These are phyloP conservation scores for Epicoccum nigrum DNA, from an alignment of 2,329 filamentous ascomycete species.

Conservation along the genomic window DNA sequence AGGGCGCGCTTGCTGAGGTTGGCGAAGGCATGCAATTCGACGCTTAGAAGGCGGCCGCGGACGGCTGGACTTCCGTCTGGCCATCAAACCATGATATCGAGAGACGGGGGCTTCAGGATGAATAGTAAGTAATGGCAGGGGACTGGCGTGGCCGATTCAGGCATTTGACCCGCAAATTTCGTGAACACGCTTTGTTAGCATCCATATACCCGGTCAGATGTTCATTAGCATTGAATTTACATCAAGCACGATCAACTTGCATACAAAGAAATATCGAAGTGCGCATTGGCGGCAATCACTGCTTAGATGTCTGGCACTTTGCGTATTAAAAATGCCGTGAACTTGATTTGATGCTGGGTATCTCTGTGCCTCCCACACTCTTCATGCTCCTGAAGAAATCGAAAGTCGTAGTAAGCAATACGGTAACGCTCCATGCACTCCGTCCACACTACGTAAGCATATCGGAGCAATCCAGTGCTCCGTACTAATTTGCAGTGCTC, in stretches of 20 bases:
- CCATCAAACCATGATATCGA: background rate
- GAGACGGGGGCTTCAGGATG: background rate
- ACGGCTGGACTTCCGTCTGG: background rate
- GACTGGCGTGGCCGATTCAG: background rate
- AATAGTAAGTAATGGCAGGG: constrained; percentile 28
- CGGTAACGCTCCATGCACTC: no score
- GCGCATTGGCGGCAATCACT: no score
- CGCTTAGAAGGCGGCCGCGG: constrained; percentile 10
- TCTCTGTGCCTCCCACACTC: background rate
- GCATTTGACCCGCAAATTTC: background rate
- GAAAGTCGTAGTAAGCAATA: background rate
- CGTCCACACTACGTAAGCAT: background rate
- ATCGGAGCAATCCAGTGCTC: background rate
- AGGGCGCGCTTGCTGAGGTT: constrained; percentile 55
- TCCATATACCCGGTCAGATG: constrained; percentile 23
- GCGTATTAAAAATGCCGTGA: background rate
- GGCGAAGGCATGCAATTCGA: constrained; percentile 51
- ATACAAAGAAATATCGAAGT: background rate
- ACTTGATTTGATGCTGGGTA: constrained; percentile 8
- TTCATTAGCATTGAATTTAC: background rate
- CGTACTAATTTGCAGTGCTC: background rate
- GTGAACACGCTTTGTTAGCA: constrained; percentile 14
- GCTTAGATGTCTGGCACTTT: background rate
- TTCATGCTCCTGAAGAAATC: no score
- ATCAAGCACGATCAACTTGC: background rate